Percentiles rank a stretch among this genome's conserved stretches.
Conservation (phyloP, 148 eudicot genomes). For the Rhododendron simsii region DNA sequence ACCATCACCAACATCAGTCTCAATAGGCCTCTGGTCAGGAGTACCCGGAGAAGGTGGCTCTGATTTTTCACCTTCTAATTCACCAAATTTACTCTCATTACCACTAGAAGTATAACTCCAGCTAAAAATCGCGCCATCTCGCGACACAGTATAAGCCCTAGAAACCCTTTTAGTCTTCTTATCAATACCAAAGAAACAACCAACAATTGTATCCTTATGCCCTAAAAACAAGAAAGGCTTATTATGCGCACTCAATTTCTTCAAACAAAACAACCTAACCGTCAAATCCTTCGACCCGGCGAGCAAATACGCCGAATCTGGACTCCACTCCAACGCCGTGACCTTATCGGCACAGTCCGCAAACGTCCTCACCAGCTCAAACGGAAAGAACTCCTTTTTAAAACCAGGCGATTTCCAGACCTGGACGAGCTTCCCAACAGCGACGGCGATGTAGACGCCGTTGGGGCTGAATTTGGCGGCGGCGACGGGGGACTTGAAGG, state of each 20-base stretch:
- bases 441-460: slow-evolving; percentile 69
- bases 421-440: slow-evolving; percentile 65
- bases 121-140: slow-evolving; percentile 79
- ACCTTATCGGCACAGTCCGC: slow-evolving; percentile 78
- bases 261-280: slow-evolving; percentile 68
- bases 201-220: slow-evolving; percentile 69
- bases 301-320: slow-evolving; percentile 49
- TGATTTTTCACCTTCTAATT: slow-evolving; percentile 22
- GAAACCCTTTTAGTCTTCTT: slow-evolving; percentile 40
- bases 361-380: slow-evolving; percentile 69
- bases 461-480: slow-evolving; percentile 64
- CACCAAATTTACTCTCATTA: slow-evolving; percentile 27
- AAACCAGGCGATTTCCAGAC: slow-evolving; percentile 94
- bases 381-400: slow-evolving; percentile 73
- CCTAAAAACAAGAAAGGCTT: slow-evolving; percentile 84
- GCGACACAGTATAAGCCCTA: slow-evolving; percentile 64
- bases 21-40: slow-evolving; percentile 49
- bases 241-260: slow-evolving; percentile 21
- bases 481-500: slow-evolving; percentile 65
- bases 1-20: slow-evolving; percentile 27
- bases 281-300: slow-evolving; percentile 87
- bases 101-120: slow-evolving; percentile 42
- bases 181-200: slow-evolving; percentile 75
- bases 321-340: slow-evolving; percentile 73
- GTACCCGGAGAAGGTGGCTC: slow-evolving; percentile 84